Percentiles rank a stretch among this genome's conserved stretches.
Evolutionary conservation across 1,284 basidiomycete species (phyloP).

Genomic region (Fomitopsis palustris): DNA sequence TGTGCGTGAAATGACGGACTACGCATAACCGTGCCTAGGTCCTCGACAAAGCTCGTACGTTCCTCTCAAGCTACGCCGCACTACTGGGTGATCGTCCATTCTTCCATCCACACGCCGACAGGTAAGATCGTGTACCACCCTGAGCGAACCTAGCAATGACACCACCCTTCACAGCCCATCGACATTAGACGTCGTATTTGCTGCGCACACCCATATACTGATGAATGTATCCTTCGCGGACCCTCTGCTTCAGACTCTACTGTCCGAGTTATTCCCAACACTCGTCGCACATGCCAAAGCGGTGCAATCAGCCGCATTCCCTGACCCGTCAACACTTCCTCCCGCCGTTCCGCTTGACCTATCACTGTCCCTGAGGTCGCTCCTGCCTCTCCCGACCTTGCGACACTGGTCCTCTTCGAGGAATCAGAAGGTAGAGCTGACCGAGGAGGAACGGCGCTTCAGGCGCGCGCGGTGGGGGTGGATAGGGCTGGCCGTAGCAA

Average conservation of each 20-base stretch:
- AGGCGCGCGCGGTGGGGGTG: conserved; percentile 34
- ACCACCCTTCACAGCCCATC: conserved; percentile 42
- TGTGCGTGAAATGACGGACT: background rate
- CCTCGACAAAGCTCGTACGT: conserved; percentile 51
- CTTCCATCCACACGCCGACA: conserved; percentile 47
- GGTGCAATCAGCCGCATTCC: conserved; percentile 37
- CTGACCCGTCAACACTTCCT: conserved; percentile 17
- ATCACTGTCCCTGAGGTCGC: conserved; percentile 19
- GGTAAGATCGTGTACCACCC: conserved; percentile 3
- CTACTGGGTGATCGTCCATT: conserved; percentile 50
- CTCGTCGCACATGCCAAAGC: conserved; percentile 54
- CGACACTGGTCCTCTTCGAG: conserved; percentile 1
- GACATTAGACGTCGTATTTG: conserved; percentile 59
- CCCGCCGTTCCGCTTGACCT: conserved; percentile 13
- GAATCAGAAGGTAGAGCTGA: conserved; percentile 2
- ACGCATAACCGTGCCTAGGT: conserved; percentile 38
- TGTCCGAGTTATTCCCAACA: conserved; percentile 51
- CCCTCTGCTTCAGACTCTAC: conserved; percentile 47
- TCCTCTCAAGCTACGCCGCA: conserved; percentile 54
- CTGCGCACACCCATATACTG: conserved; percentile 64
- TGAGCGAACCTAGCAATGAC: background rate
- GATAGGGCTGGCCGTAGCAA: conserved; percentile 26
- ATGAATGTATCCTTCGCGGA: conserved; percentile 59
- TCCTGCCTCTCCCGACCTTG: conserved; percentile 18
- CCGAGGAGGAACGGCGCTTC: conserved; percentile 32